Base-by-base conservation (phyloP, 2,329 filamentous ascomycete species). In the Sporothrix mexicana region DNA sequence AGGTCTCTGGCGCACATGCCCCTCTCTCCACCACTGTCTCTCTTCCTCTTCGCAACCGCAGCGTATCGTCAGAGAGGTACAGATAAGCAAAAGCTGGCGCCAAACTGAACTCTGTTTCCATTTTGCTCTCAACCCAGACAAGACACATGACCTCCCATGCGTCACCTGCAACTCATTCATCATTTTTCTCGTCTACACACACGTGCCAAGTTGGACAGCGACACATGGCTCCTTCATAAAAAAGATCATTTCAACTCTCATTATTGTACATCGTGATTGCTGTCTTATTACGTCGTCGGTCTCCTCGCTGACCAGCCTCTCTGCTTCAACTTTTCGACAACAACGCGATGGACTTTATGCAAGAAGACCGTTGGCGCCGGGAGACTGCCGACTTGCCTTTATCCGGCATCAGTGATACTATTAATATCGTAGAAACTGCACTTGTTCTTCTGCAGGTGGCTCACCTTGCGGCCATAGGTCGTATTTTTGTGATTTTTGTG, bases 121-220 rank as follows among this genome's bases (percentile, higher is more conserved):
- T 5, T 36, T 36, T 36, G 2, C 30, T 36, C 30, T 7, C 36
- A 36, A n/a, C 17, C 13, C 13, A 36, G 25, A 5, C 25, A 17
- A 7, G 13, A 25, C 55, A 59, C 59, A 64, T 45, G 59, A 64
- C 59, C 9, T 45, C 55, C 13, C 59, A 62, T 62, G 36, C 17
- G n/a, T 25, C 41, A 64, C 9, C 41, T 20, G 41, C 9, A 9
- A 45, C 36, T 62, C n/a, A 3, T 2, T 43, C 57, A 43, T 9
- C 5, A n/a, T 30, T n/a, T 9, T 43, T 20, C 30, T 66, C 41
- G n/a, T 47, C 41, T 66, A 25, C 23, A 66, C 41, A 25, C 61
- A 47, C 20, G 12, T 66, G n/a, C 36, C 59, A 64, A 43, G 30
- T n/a, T 15, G 8, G 12, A 17, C 30, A 62, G 61, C 47, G 61